Percentiles rank a stretch among this genome's conserved stretches.
Evolutionary conservation across 495 filamentous ascomycete species (phyloP).

Genomic region (Neurospora terricola): DNA sequence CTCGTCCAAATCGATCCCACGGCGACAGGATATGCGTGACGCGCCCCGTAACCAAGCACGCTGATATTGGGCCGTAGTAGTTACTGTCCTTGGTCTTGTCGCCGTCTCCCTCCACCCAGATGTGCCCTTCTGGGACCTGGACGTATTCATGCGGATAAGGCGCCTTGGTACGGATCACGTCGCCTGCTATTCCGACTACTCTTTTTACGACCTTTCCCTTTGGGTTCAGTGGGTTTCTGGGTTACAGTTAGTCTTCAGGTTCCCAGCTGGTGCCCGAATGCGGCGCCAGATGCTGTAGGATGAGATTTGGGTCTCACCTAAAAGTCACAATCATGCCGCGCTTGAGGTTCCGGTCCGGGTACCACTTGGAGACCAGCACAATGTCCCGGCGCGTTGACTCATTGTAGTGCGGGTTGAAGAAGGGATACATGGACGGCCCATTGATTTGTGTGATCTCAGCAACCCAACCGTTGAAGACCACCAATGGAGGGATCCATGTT

Average conservation of each 20-base stretch:
- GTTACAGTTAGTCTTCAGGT: constrained; percentile 2
- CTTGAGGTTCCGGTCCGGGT: constrained; percentile 31
- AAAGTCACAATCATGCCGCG: constrained; percentile 47
- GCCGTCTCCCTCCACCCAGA: constrained; percentile 71
- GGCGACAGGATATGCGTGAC: constrained; percentile 57
- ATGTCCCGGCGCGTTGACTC: constrained; percentile 44
- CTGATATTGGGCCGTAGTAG: constrained; percentile 58
- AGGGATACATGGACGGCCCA: constrained; percentile 70
- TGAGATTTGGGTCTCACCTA: constrained; percentile 25
- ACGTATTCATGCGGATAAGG: constrained; percentile 49
- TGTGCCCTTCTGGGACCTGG: constrained; percentile 57
- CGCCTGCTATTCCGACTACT: constrained; percentile 59
- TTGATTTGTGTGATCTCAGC: constrained; percentile 51
- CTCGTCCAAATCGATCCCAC: constrained; percentile 36
- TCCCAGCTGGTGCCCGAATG: not conserved
- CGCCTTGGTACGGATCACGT: constrained; percentile 50
- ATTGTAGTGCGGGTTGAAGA: constrained; percentile 56
- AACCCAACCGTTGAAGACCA: constrained; percentile 56
- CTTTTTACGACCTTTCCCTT: constrained; percentile 56
- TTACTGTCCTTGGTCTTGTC: constrained; percentile 63
- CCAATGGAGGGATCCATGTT: constrained; percentile 52
- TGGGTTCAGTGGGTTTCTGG: constrained; percentile 54
- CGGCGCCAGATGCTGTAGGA: not conserved
- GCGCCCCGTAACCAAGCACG: constrained; percentile 50
- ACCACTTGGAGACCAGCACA: constrained; percentile 41